Conservation (phyloP, 2,329 filamentous ascomycete genomes). For the Lecanicillium sp. region DNA sequence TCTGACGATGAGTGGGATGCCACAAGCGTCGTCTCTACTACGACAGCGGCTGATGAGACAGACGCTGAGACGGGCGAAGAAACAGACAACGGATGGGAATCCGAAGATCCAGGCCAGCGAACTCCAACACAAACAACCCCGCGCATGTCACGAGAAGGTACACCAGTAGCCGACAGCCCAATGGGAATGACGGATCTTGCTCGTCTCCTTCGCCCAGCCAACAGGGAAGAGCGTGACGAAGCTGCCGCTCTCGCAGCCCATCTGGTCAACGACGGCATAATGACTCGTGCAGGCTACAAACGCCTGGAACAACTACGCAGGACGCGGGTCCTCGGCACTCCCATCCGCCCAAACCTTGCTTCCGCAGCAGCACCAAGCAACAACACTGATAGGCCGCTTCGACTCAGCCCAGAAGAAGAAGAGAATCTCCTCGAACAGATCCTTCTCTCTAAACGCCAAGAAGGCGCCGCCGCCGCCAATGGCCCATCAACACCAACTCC, state of each 20-base stretch:
- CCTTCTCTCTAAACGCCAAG: slow-evolving; percentile 41
- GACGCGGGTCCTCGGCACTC: slow-evolving; percentile 46
- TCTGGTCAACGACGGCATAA: slow-evolving; percentile 58
- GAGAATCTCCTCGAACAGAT: slow-evolving; percentile 53
- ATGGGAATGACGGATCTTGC: slow-evolving; percentile 64
- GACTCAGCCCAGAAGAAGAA: slow-evolving; percentile 49
- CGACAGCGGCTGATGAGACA: slow-evolving; percentile 22
- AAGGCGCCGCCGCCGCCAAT: slow-evolving; percentile 4
- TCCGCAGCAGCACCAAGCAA: slow-evolving; percentile 15
- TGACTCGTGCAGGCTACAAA: slow-evolving; percentile 75
- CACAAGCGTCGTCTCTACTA: slow-evolving; percentile 67
- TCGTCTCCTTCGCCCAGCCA: slow-evolving; percentile 71
- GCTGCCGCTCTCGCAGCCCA: slow-evolving; percentile 76
- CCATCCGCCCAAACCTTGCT: slow-evolving; percentile 15
- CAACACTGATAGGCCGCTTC: slow-evolving; percentile 13
- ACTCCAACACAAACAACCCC: slow-evolving; percentile 67
- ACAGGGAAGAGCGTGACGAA: slow-evolving; percentile 69
- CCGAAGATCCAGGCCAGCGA: slow-evolving; percentile 45
- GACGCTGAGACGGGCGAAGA: slow-evolving; percentile 18
- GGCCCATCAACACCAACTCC: slow-evolving; percentile 4
- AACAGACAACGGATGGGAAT: slow-evolving; percentile 18
- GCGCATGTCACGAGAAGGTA: slow-evolving; percentile 36
- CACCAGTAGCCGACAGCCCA: slow-evolving; percentile 52
- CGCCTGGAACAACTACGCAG: slow-evolving; percentile 61
- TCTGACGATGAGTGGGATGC: slow-evolving; percentile 58